These are phyloP conservation scores for Letharia lupina DNA, from an alignment of 495 filamentous ascomycete genomes.

Conservation along the genomic window DNA sequence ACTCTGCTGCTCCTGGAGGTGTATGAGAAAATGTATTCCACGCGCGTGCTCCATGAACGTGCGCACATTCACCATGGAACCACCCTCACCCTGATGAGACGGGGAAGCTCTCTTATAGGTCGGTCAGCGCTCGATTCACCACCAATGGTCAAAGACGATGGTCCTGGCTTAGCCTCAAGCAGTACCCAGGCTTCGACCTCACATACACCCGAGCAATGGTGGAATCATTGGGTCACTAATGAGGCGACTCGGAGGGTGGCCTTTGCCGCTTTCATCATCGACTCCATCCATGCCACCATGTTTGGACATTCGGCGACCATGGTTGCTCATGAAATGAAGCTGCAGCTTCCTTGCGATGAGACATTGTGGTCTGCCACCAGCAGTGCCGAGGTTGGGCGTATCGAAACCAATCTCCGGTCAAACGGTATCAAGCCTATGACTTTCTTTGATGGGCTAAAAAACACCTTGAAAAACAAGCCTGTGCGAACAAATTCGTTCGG, in stretches of 20 bases:
- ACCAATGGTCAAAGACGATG: conserved; percentile 64
- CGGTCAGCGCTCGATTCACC: conserved; percentile 81
- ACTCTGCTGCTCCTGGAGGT: conserved; percentile 81
- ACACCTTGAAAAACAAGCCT: conserved; percentile 75
- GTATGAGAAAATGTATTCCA: conserved; percentile 96
- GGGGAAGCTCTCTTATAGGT: conserved; percentile 87
- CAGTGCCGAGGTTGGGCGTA: conserved; percentile 76
- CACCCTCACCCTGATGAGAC: conserved; percentile 88
- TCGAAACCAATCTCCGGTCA: conserved; percentile 72
- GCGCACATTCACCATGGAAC: conserved; percentile 97
- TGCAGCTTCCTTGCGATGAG: conserved; percentile 91
- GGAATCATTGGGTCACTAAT: conserved; percentile 94
- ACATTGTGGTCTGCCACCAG: conserved; percentile 88
- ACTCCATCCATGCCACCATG: conserved; percentile 95
- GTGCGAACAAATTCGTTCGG: conserved; percentile 94
- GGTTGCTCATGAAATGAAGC: conserved; percentile 91
- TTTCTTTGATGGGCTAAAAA: conserved; percentile 87
- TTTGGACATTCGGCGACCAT: conserved; percentile 96
- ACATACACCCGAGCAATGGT: conserved; percentile 75
- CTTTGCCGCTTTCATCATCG: conserved; percentile 91
- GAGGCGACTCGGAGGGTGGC: conserved; percentile 85
- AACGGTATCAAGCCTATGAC: conserved; percentile 79
- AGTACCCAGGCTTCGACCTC: conserved; percentile 52
- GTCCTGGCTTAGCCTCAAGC: conserved; percentile 40
- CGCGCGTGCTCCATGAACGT: conserved; percentile 81